These are phyloP conservation scores for Cladosporium sp. DNA, from an alignment of 2,329 filamentous ascomycete species.

Conservation along the genomic window DNA sequence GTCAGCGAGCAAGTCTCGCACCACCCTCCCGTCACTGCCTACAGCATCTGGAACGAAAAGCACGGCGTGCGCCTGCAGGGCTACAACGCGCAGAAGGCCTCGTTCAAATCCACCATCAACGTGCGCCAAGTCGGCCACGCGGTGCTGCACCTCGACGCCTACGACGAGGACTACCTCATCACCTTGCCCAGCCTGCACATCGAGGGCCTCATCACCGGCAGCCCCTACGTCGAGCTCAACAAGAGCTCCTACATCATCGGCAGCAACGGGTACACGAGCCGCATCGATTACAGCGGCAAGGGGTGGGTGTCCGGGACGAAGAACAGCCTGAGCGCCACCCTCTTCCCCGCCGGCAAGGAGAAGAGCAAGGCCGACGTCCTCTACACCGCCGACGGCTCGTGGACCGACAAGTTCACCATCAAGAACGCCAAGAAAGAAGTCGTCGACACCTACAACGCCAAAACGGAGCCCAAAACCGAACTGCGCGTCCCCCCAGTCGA, in stretches of 20 bases:
- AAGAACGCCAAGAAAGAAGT: slow-evolving; percentile 56
- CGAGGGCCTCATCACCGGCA: slow-evolving; percentile 81
- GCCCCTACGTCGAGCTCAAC: slow-evolving; percentile 89
- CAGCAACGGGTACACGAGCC: slow-evolving; percentile 79
- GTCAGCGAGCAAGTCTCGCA: slow-evolving; percentile 96
- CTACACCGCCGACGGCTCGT: slow-evolving; percentile 85
- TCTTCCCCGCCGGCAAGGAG: slow-evolving; percentile 67
- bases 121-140: slow-evolving; percentile 79
- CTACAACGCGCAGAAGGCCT: slow-evolving; percentile 95
- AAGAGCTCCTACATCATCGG: slow-evolving; percentile 80
- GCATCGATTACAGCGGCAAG: slow-evolving; percentile 89
- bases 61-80: slow-evolving; percentile 73
- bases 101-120: slow-evolving; percentile 88
- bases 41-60: slow-evolving; percentile 82
- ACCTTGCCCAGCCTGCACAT: slow-evolving; percentile 89
- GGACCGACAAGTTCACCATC: slow-evolving; percentile 79
- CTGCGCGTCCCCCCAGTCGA: slow-evolving; percentile 69
- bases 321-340: slow-evolving; percentile 74
- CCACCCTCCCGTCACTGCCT: slow-evolving; percentile 92
- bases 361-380: slow-evolving; percentile 57
- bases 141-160: slow-evolving; percentile 66
- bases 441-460: slow-evolving; percentile 45
- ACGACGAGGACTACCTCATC: slow-evolving; percentile 76
- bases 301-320: slow-evolving; percentile 96
- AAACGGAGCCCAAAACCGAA: slow-evolving; percentile 53